Percentiles rank a stretch among this genome's conserved stretches.
Evolutionary conservation across 2,329 filamentous ascomycete genomes (phyloP).

Genomic region (Monosporascus sp.): DNA sequence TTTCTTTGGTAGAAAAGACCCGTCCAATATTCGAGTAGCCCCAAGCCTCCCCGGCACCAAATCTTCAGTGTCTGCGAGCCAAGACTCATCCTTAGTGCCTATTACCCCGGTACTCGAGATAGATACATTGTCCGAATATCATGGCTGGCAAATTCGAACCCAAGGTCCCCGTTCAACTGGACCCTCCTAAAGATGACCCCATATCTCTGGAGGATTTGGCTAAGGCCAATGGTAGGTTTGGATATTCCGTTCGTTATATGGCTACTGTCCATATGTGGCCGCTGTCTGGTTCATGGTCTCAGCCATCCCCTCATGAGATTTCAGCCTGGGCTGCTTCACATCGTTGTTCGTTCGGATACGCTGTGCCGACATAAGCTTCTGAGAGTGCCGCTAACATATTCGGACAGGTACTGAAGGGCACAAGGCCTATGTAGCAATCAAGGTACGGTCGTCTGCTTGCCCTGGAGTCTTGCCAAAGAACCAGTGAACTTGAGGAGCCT

Average conservation of each 20-base stretch:
- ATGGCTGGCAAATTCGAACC: conserved; percentile 71
- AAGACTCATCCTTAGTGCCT: background rate
- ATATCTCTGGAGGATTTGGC: conserved; percentile 77
- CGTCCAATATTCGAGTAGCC: no score
- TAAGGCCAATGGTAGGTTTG: conserved; percentile 70
- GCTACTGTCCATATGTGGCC: background rate
- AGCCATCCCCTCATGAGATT: no score
- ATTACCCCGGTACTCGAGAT: background rate
- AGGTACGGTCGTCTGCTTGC: conserved; percentile 37
- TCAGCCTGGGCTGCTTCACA: no score
- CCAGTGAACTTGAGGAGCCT: no score
- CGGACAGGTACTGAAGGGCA: conserved; percentile 56
- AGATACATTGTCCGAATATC: background rate
- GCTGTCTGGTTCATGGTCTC: background rate
- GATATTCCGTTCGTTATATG: background rate
- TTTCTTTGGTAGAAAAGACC: no score
- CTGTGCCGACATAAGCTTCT: background rate
- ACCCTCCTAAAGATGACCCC: conserved; percentile 80
- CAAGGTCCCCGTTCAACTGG: conserved; percentile 68
- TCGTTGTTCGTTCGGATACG: no score
- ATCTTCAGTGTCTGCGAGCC: background rate
- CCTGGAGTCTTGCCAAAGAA: background rate
- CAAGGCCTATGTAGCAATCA: conserved; percentile 65
- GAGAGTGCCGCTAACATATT: conserved; percentile 12
- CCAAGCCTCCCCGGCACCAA: no score